Evolutionary conservation across 2,329 filamentous ascomycete genomes (phyloP).

Genomic region (Colletotrichum sp.): DNA sequence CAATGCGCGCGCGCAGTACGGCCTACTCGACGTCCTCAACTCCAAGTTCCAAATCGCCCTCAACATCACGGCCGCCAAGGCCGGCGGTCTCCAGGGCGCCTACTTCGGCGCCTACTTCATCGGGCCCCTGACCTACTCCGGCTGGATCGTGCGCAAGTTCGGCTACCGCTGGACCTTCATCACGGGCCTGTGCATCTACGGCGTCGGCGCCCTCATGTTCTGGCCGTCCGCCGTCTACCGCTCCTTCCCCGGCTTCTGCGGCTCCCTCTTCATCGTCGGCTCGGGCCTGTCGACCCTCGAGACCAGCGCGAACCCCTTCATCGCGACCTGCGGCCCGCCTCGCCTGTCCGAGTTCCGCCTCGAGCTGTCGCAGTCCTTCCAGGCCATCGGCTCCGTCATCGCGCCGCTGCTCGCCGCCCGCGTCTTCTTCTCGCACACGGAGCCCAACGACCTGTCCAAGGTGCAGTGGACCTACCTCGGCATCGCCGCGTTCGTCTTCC

Average conservation of each 20-base stretch:
- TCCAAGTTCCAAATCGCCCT: constrained; percentile 54
- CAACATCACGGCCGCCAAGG: constrained; percentile 47
- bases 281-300: constrained; percentile 54
- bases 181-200: constrained; percentile 60
- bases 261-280: constrained; percentile 54
- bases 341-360: constrained; percentile 63
- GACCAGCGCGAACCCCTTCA: constrained; percentile 61
- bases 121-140: constrained; percentile 40
- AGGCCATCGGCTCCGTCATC: constrained; percentile 62
- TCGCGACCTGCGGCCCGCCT: constrained; percentile 63
- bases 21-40: constrained; percentile 45
- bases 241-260: constrained; percentile 65
- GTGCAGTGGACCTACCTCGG: constrained; percentile 71
- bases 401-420: constrained; percentile 64
- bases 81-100: constrained; percentile 53
- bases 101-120: constrained; percentile 55
- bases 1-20: background rate
- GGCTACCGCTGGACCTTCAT: constrained; percentile 75
- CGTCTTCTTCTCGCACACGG: constrained; percentile 65
- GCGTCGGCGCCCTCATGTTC: constrained; percentile 61
- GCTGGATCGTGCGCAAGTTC: constrained; percentile 65
- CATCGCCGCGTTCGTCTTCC: constrained; percentile 63
- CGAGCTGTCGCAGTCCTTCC: constrained; percentile 63
- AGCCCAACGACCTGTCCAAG: constrained; percentile 54
- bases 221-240: constrained; percentile 62